Percentiles rank a stretch among this genome's conserved stretches.
Evolutionary conservation across 768 basidiomycete genomes (phyloP).

Genomic region (Fistulinella prunicolor): DNA sequence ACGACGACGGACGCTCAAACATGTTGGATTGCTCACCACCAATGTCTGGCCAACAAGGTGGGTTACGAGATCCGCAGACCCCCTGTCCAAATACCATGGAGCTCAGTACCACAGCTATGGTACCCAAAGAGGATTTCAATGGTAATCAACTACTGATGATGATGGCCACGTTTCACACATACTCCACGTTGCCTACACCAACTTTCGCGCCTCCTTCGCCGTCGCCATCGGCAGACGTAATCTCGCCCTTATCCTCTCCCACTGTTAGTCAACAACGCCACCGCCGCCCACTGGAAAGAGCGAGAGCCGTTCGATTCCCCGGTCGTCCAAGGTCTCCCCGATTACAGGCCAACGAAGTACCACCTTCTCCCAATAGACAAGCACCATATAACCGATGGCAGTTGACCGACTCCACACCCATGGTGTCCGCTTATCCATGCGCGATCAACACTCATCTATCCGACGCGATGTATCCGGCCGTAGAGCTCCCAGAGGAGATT

Average conservation of each 20-base stretch:
- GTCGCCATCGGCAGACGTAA: conserved; percentile 26
- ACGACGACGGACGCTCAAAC: not conserved
- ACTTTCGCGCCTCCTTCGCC: conserved; percentile 30
- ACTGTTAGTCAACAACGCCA: conserved; percentile 18
- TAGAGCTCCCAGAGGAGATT: conserved; percentile 37
- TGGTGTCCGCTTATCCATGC: conserved; percentile 6
- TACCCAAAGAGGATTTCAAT: conserved; percentile 15
- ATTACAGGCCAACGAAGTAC: conserved; percentile 16
- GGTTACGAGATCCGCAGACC: conserved; percentile 15
- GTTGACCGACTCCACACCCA: conserved; percentile 6
- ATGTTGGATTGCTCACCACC: not conserved
- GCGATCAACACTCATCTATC: conserved; percentile 2
- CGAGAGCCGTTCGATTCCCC: conserved; percentile 31
- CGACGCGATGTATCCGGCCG: conserved; percentile 5
- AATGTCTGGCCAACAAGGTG: conserved; percentile 1
- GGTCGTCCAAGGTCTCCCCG: conserved; percentile 25
- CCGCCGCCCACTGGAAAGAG: conserved; percentile 32
- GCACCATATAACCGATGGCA: conserved; percentile 13
- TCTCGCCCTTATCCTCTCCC: conserved; percentile 21
- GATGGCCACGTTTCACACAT: conserved; percentile 22
- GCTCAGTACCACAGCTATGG: conserved; percentile 5
- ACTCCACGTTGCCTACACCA: conserved; percentile 27
- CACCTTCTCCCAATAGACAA: conserved; percentile 8
- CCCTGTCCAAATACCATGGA: conserved; percentile 12
- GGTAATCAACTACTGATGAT: conserved; percentile 17